Evolutionary conservation across 768 basidiomycete species (phyloP).

Genomic region (Tylopilus balloui): DNA sequence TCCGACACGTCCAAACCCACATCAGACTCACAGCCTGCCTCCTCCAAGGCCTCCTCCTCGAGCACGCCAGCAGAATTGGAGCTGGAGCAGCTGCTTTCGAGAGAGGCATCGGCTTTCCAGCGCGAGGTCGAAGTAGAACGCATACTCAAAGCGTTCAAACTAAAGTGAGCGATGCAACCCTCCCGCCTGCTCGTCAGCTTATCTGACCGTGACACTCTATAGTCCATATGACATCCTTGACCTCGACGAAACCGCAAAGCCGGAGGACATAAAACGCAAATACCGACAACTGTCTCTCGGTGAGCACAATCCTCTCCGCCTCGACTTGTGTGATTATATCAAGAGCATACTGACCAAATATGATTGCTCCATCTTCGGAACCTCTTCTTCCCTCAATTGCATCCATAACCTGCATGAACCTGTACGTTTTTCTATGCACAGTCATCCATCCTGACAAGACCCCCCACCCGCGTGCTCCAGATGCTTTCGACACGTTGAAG

Average conservation of each 20-base stretch:
- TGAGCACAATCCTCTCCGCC: constrained; percentile 38
- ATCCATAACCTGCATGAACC: constrained; percentile 4
- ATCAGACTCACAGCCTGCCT: constrained; percentile 1
- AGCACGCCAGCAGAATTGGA: constrained; percentile 41
- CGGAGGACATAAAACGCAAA: constrained; percentile 85
- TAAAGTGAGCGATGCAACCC: constrained; percentile 63
- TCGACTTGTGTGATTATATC: constrained; percentile 1
- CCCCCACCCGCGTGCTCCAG: constrained; percentile 78
- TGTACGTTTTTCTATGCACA: constrained; percentile 47
- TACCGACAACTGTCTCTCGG: constrained; percentile 83
- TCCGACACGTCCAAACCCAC: constrained; percentile 21
- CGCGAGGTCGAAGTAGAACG: constrained; percentile 87
- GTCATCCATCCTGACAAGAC: constrained; percentile 99
- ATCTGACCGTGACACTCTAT: not conserved
- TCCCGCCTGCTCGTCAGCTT: not conserved
- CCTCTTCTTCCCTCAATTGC: not conserved
- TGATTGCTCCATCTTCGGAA: not conserved
- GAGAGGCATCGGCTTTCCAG: constrained; percentile 82
- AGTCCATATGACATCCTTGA: constrained; percentile 95
- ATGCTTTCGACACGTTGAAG: constrained; percentile 91
- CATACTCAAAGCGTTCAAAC: constrained; percentile 90
- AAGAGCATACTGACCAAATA: constrained; percentile 23
- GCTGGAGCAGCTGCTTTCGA: constrained; percentile 72
- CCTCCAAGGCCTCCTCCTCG: constrained; percentile 8
- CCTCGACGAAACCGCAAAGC: constrained; percentile 62